These are phyloP conservation scores for Heliamphora exappendiculata DNA, from an alignment of 148 eudicot species.

Conservation along the genomic window DNA sequence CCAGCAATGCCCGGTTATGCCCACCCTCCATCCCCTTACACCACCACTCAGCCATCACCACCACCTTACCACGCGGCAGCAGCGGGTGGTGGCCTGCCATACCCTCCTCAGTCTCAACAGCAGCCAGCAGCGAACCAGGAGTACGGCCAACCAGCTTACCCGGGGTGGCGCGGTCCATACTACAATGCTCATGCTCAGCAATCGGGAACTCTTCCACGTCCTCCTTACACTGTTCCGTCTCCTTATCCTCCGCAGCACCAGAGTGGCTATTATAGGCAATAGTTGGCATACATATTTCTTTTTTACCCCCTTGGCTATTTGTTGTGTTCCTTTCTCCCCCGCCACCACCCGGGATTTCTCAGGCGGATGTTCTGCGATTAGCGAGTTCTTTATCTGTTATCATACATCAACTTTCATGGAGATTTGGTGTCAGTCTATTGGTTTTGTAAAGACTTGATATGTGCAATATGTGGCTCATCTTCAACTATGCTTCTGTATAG, in stretches of 20 bases:
- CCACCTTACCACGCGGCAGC: constrained; percentile 40
- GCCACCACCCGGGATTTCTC: too few species aligned
- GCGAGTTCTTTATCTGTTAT: too few species aligned
- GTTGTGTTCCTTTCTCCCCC: neutral
- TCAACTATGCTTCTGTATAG: neutral
- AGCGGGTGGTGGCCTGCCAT: constrained; percentile 27
- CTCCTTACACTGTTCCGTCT: constrained; percentile 67
- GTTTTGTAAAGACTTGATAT: neutral
- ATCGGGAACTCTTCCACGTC: constrained; percentile 64
- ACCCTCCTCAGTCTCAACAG: constrained; percentile 48
- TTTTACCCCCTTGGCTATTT: neutral
- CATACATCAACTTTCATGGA: too few species aligned
- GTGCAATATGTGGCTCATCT: neutral
- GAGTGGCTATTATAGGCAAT: constrained; percentile 80
- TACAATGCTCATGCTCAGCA: constrained; percentile 67
- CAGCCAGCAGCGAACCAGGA: constrained; percentile 52
- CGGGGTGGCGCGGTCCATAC: constrained; percentile 89
- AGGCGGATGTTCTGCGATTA: neutral
- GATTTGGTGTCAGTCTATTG: too few species aligned
- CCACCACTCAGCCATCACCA: constrained; percentile 37
- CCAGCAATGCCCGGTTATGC: constrained; percentile 39
- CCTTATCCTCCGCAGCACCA: constrained; percentile 72
- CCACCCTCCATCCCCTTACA: constrained; percentile 36
- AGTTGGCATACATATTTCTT: constrained; percentile 5
- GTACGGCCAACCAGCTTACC: constrained; percentile 90